Evolutionary conservation across 2,329 filamentous ascomycete species (phyloP), one percentile per base, ranked within the genome.

Genomic region (Penicillium sp.): DNA sequence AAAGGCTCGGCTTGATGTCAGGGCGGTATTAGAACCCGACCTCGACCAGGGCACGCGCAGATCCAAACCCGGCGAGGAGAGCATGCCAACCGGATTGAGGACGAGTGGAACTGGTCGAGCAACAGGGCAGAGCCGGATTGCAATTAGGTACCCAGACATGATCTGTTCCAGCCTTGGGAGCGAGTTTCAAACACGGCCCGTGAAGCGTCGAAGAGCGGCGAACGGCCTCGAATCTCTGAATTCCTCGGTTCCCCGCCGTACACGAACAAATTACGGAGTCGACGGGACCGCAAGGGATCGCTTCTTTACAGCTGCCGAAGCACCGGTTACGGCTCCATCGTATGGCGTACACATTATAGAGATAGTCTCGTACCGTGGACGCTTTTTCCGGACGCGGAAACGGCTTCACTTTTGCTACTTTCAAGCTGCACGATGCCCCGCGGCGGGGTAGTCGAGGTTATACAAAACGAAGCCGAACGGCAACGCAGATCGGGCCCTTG

Each of bases 181-280:
- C 45, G 28, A 40, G 44, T 47, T 51, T 44, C 13, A 14, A 46
- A 40, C 16, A 40, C 51, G 39, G 42, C 30, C 36, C 30, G 43
- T 22, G 27, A 40, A 40, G n/a, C 33, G 35, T 35, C 40, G 50
- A 54, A 53, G 41, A 44, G 39, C 38, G 36, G 47, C 50, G 55
- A 60, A 56, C 46, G 49, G 53, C 46, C 33, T 59, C 52, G 57
- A 41, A 41, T 16, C 24, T 18, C 11, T n/a, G 50, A 55, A 24
- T 54, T 58, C 54, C 61, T 63, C 59, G 59, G 59, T 53, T 56
- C 54, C 54, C 57, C 57, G 57, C 57, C 47, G 48, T 51, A 14
- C 39, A 61, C 61, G 61, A 62, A 59, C 57, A 62, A 58, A 55
- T 55, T 53, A 54, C 61, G 61, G 61, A 48, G 44, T 38, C 11